These are phyloP conservation scores for Penicillium polonicum DNA, from an alignment of 2,329 filamentous ascomycete genomes.

Conservation along the genomic window DNA sequence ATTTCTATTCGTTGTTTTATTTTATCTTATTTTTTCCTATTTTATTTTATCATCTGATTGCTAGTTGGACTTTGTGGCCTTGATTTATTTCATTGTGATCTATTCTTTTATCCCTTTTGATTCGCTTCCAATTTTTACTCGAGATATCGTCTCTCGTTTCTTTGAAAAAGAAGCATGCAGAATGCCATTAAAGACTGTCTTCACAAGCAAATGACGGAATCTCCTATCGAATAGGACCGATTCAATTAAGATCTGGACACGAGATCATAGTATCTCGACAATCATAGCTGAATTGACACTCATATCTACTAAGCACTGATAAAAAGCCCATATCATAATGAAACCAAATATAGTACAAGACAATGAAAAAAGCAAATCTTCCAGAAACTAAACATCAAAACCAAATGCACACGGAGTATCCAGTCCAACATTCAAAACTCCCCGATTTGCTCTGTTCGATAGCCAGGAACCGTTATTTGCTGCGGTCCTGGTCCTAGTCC, in stretches of 20 bases:
- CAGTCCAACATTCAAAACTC: constrained; percentile 11
- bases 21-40: background rate
- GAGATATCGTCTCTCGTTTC: constrained; percentile 1
- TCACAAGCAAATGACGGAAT: background rate
- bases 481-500: constrained; percentile 17
- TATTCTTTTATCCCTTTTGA: constrained; percentile 4
- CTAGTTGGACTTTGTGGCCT: constrained; percentile 3
- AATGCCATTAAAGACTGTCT: constrained; percentile 16
- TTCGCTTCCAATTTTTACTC: background rate
- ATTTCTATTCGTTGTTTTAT: constrained; percentile 8
- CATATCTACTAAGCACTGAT: background rate
- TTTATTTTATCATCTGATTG: background rate
- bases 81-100: constrained; percentile 11
- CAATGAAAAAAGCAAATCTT: background rate
- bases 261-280: background rate
- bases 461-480: constrained; percentile 27
- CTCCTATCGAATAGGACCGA: background rate
- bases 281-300: background rate
- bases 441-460: constrained; percentile 19
- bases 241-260: background rate
- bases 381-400: background rate
- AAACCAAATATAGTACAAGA: background rate
- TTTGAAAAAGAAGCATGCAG: constrained; percentile 14
- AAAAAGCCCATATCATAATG: background rate
- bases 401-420: background rate